Conservation (phyloP, 148 eudicot species). For the Chenopodium quinoa region DNA sequence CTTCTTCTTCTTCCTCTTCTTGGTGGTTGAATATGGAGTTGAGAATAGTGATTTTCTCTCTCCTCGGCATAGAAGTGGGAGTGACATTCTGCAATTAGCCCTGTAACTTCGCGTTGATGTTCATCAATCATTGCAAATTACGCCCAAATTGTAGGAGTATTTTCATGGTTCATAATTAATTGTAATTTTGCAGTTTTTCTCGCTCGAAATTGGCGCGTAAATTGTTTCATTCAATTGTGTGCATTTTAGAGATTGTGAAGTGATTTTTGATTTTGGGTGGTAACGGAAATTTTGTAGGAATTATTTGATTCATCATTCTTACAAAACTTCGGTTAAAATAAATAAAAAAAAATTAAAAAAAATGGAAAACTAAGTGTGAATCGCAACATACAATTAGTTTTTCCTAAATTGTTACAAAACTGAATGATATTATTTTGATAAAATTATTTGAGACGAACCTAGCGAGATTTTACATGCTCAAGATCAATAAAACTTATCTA, state of each 20-base stretch:
- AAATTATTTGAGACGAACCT: too few species aligned
- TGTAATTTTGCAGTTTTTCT: background rate
- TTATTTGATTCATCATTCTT: too few species aligned
- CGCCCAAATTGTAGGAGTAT: background rate
- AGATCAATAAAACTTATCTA: too few species aligned
- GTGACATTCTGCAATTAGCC: slow-evolving; percentile 28
- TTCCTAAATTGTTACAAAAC: too few species aligned
- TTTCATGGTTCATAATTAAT: background rate
- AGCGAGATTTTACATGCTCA: too few species aligned
- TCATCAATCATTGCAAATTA: slow-evolving; percentile 3
- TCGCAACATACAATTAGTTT: too few species aligned
- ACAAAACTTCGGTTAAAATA: too few species aligned
- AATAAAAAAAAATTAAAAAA: too few species aligned
- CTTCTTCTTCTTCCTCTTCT: background rate
- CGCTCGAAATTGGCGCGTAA: background rate
- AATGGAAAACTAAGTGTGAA: too few species aligned
- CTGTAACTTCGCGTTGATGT: slow-evolving; percentile 20
- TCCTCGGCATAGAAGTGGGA: slow-evolving; percentile 16
- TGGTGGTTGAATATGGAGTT: background rate
- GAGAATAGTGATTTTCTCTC: slow-evolving; percentile 18
- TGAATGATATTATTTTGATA: too few species aligned
- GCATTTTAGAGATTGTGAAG: background rate
- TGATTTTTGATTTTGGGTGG: too few species aligned
- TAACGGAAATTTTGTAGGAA: too few species aligned
- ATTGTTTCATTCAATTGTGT: background rate